A percentile compares a stretch with the other conserved stretches of the same genome.
Conservation (phyloP, 1,139 yeast genomes). For the Kluyveromyces marxianus region DNA sequence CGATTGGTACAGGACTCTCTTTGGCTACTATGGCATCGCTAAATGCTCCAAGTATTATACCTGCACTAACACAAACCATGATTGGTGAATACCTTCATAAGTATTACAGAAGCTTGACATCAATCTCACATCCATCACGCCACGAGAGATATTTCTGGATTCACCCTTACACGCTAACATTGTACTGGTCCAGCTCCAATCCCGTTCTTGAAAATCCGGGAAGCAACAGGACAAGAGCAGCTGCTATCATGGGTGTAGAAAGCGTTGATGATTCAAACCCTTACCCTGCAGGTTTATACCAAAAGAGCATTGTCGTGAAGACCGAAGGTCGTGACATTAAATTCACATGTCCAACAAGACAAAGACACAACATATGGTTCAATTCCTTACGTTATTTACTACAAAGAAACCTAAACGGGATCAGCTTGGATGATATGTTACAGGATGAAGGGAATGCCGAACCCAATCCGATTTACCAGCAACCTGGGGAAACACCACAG, state of each 20-base stretch:
- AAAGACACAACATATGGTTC: conserved; percentile 88
- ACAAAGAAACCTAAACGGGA: conserved; percentile 58
- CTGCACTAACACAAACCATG: conserved; percentile 85
- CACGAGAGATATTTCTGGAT: conserved; percentile 96
- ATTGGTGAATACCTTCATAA: conserved; percentile 88
- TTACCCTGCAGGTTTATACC: conserved; percentile 81
- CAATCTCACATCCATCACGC: conserved; percentile 70
- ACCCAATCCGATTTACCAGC: conserved; percentile 19
- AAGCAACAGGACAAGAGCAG: conserved; percentile 62
- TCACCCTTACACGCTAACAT: conserved; percentile 85
- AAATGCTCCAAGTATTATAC: conserved; percentile 68
- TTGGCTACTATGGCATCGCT: conserved; percentile 66
- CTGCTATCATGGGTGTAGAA: conserved; percentile 73
- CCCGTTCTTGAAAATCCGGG: conserved; percentile 67
- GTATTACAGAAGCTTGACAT: conserved; percentile 73
- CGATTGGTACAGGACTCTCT: conserved; percentile 34
- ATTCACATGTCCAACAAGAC: conserved; percentile 81
- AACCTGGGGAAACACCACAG: conserved; percentile 19
- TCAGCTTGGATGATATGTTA: conserved; percentile 37
- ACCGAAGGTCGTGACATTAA: conserved; percentile 64
- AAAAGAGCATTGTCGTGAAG: conserved; percentile 72
- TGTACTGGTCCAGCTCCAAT: conserved; percentile 82
- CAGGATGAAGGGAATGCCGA: conserved; percentile 19
- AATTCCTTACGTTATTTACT: conserved; percentile 74
- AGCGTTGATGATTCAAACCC: conserved; percentile 83